These are phyloP conservation scores for Solanum verrucosum DNA, from an alignment of 257 asterid species.

Conservation along the genomic window DNA sequence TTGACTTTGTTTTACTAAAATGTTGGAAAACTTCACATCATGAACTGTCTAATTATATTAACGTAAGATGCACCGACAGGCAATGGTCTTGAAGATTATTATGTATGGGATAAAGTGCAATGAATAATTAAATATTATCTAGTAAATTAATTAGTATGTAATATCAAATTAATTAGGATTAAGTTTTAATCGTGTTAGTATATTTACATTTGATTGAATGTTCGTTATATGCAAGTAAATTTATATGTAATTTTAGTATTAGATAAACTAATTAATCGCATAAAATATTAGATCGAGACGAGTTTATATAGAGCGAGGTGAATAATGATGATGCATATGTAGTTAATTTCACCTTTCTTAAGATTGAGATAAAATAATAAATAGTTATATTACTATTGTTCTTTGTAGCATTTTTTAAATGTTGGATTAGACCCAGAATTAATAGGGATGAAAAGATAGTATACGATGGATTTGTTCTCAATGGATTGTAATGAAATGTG, in stretches of 20 bases:
- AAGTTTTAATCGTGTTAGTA: not conserved
- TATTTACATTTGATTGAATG: not conserved
- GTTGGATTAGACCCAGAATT: not conserved
- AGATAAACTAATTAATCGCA: not conserved
- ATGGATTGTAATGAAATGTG: not conserved
- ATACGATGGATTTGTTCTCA: not conserved
- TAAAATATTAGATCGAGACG: not conserved
- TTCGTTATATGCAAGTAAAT: not conserved
- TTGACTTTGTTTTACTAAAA: not conserved
- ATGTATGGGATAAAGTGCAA: not conserved
- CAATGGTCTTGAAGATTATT: not conserved
- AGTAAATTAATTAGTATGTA: not conserved
- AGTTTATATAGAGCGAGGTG: not conserved
- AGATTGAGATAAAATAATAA: not conserved
- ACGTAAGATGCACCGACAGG: not conserved
- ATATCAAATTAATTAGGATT: not conserved
- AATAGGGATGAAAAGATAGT: not conserved
- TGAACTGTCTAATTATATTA: not conserved
- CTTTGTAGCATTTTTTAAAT: not conserved
- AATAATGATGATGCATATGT: not conserved
- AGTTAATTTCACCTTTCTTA: not conserved
- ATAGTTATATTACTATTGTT: not conserved
- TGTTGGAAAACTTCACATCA: not conserved
- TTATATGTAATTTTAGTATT: not conserved
- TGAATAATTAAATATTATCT: not conserved